Evolutionary conservation across 352 stramenopile species (phyloP), one percentile per base, ranked within the genome.

Genomic region (Globisporangium camurandrum): DNA sequence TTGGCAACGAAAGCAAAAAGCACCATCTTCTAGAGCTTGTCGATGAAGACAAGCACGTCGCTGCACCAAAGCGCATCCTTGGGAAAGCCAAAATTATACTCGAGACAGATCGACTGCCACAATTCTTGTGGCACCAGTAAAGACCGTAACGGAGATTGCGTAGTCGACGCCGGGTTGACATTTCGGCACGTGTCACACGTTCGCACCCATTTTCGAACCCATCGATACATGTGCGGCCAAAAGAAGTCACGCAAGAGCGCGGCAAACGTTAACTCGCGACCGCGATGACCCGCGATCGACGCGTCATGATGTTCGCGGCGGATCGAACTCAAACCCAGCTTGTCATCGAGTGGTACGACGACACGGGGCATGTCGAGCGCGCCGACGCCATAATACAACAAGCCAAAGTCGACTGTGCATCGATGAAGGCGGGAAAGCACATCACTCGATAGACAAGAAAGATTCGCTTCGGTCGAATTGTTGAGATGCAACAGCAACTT

Each of bases 151-250:
- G n/a, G n/a, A n/a, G n/a, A n/a, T 10, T 51, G 44, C 9, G 39
- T 46, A 0, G 37, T 49, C 20, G 46, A 42, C 12, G 34, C n/a
- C 1, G 43, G 39, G 26, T 71, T 67, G 8, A 61, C 46, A 2
- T 59, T 51, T 9, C 67, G 54, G 26, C 62, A 67, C 2, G 46
- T 24, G 36, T 70, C 51, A 19, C 61, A 70, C 2, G 48, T 56
- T 19, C 51, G 48, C 3, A 69, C 45, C 37, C 50, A 74, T 24
- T 63, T 70, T 2, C 37, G 49, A 1, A 68, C 61, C 54, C 49
- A 66, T 26, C 66, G 63, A 22, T 68, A 68, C 56, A 58, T 49
- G 27, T 69, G 54, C 0, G 65, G 26, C 55, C 45, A 66, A 37
- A 57, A 59, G 46, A 52, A 61, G 38, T 61, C 45, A 2, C 58